Base-by-base conservation (phyloP, 2,329 filamentous ascomycete genomes). In the Fusarium sp. region DNA sequence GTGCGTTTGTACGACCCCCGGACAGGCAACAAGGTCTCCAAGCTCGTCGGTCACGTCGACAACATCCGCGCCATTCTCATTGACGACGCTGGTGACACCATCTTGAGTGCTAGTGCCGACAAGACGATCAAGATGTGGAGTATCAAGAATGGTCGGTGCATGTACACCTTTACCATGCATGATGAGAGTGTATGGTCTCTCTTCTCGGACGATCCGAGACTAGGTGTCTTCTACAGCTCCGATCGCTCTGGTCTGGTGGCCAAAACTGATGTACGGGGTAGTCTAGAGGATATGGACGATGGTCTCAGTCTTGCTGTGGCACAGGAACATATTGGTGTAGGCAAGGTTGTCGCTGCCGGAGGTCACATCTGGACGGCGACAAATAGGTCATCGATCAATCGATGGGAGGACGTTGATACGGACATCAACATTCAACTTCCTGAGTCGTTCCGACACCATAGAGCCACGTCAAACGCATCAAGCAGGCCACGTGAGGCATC, bases 111-210 rank as follows among this genome's bases (percentile, higher is more conserved):
- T 13, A 97, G 95, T 73, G 95, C 95, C 2, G 96, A 99, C 79
- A 94, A 97, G 82, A 98, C 96, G 0, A 92, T 99, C 83, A 99
- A 99, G 83, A 90, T 98, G 62, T 99, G 96, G 96, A 98, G 95
- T 72, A 91, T 98, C 73, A 96, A 93, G 11, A 95, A 94, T 23
- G 96, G 96, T 59, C 89, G 96, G 73, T 99, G 96, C 85, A 95
- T 98, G 92, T 94, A 98, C 81, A 99, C 96, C 1, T 88, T 99
- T 74, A 98, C 95, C 58, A 99, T 99, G 96, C 96, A 99, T 82
- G 97, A 97, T 77, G 94, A 97, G 77, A 98, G 95, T 78, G 94
- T 99, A 23, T 99, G 96, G 96, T 97, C 94, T 2, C 86, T 99
- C 23, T 97, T 92, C 80, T 98, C 96, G 0, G 91, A 95, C 57